phyloP scores from a whole-genome alignment of 73 alveolate species.

The Paramecium biaurelia region DNA sequence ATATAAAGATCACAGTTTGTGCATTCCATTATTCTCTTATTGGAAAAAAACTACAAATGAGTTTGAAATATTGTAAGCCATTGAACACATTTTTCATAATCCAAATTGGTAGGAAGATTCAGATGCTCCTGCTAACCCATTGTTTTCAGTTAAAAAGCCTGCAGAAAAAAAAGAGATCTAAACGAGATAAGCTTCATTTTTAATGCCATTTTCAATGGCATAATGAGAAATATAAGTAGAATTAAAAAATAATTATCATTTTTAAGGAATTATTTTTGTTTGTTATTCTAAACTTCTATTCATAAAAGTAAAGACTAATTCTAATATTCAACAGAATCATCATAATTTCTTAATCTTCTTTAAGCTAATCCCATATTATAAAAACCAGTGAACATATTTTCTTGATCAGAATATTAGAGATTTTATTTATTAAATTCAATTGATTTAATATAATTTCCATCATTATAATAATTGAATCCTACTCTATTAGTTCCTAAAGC shows the following conservation, averaged over 20 bases:
- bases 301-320: too few species aligned
- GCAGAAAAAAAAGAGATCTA: background rate
- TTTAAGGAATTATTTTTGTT: background rate
- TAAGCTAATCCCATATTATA: slow-evolving; percentile 92
- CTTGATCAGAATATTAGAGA: slow-evolving; percentile 88
- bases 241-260: too few species aligned
- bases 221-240: background rate
- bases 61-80: background rate
- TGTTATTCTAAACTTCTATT: too few species aligned
- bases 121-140: background rate
- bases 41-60: background rate
- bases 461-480: slow-evolving; percentile 92
- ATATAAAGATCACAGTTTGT: background rate
- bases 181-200: background rate
- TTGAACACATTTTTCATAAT: background rate
- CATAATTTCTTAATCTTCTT: background rate
- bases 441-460: slow-evolving; percentile 86
- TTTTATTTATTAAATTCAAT: slow-evolving; percentile 92
- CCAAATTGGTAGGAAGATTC: background rate
- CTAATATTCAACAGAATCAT: background rate
- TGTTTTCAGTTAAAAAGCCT: too few species aligned
- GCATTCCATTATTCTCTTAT: background rate
- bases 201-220: background rate
- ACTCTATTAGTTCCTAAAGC: slow-evolving; percentile 97
- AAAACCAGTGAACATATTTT: slow-evolving; percentile 93